phyloP scores from a whole-genome alignment of 2,329 filamentous ascomycete genomes.

The Ceratocystis cubensis region DNA sequence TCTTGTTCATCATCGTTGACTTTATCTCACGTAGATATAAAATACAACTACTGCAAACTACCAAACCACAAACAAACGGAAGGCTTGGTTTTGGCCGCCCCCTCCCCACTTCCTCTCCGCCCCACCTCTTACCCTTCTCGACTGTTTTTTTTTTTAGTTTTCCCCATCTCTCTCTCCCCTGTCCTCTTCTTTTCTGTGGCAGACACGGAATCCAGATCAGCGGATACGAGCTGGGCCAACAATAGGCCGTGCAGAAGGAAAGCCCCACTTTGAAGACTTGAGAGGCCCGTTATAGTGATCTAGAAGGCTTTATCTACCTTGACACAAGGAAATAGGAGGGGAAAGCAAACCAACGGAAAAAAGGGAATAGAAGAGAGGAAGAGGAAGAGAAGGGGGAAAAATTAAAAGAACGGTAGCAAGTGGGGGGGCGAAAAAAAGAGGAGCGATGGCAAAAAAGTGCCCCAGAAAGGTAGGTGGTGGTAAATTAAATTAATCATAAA shows the following conservation, averaged over 20 bases:
- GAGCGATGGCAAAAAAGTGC: conserved; percentile 1
- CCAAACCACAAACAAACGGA: no score
- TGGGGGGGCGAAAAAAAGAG: background rate
- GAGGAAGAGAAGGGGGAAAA: background rate
- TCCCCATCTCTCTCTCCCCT: background rate
- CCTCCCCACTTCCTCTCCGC: background rate
- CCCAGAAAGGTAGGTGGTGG: background rate
- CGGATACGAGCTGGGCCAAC: conserved; percentile 5
- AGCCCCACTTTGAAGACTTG: background rate
- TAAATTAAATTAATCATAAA: background rate
- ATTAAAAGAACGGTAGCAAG: background rate
- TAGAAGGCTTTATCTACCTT: no score
- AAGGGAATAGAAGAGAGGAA: background rate
- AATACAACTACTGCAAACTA: no score
- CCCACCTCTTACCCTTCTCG: background rate
- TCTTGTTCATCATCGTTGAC: background rate
- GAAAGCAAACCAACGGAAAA: background rate
- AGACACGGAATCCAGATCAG: conserved; percentile 3
- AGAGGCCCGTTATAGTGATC: no score
- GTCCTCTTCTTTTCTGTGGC: background rate
- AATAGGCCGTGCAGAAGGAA: background rate
- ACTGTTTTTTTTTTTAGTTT: background rate
- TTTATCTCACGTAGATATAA: background rate
- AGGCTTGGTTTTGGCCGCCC: no score
- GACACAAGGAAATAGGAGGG: background rate